Evolutionary conservation across 2,329 filamentous ascomycete species (phyloP).

Genomic region (Bertia moriformis): DNA sequence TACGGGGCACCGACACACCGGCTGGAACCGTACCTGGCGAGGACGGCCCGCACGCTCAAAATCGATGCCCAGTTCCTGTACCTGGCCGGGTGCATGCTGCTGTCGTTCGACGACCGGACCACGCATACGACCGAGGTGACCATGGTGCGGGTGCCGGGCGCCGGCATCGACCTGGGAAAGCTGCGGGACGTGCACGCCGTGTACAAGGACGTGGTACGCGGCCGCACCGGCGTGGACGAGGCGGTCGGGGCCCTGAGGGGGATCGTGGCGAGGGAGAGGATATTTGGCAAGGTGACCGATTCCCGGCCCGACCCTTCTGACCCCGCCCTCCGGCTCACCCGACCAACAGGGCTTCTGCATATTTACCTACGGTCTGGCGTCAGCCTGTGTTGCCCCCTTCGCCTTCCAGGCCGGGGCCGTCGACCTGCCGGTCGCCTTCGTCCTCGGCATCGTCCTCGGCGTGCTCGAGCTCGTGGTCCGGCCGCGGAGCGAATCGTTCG

Average conservation of each 20-base stretch:
- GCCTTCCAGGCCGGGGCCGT: conserved; percentile 65
- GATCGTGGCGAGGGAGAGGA: conserved; percentile 27
- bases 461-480: conserved; percentile 61
- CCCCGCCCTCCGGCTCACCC: too few relatives aligned
- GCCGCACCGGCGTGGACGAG: conserved; percentile 56
- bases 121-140: conserved; percentile 70
- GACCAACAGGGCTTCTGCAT: too few relatives aligned
- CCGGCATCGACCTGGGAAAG: conserved; percentile 61
- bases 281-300: conserved; percentile 40
- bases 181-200: conserved; percentile 62
- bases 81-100: conserved; percentile 57
- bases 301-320: too few relatives aligned
- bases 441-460: conserved; percentile 62
- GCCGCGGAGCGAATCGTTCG: conserved; percentile 58
- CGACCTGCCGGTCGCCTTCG: conserved; percentile 64
- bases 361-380: conserved; percentile 58
- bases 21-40: conserved; percentile 56
- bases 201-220: conserved; percentile 69
- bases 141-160: conserved; percentile 47
- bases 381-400: conserved; percentile 63
- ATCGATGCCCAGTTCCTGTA: conserved; percentile 57
- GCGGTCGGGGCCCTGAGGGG: conserved; percentile 47
- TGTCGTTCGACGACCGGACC: conserved; percentile 47
- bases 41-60: conserved; percentile 50
- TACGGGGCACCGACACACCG: conserved; percentile 59